Evolutionary conservation across 1,139 yeast species (phyloP).

Genomic region (Suhomyces bolitotheri): DNA sequence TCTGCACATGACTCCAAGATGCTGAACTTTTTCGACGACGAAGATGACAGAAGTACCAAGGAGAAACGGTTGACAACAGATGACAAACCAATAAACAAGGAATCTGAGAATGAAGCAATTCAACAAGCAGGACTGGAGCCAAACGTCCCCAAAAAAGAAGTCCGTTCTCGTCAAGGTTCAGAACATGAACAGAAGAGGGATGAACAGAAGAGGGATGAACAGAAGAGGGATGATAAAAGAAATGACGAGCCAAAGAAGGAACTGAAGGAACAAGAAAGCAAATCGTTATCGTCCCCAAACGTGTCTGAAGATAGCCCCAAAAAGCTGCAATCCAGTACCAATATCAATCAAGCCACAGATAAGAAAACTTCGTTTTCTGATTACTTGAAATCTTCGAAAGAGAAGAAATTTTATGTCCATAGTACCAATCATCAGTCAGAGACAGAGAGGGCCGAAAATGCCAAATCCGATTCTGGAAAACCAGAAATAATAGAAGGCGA

Average conservation of each 20-base stretch:
- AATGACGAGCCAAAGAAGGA: not conserved
- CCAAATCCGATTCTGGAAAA: not conserved
- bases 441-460: not conserved
- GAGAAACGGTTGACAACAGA: not conserved
- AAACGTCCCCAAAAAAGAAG: too few relatives aligned
- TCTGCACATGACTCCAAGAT: conserved; percentile 11
- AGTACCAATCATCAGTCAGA: not conserved
- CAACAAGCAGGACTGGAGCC: too few relatives aligned
- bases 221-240: too few relatives aligned
- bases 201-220: too few relatives aligned
- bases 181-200: too few relatives aligned
- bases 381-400: conserved; percentile 17
- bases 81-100: not conserved
- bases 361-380: conserved; percentile 18
- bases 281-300: too few relatives aligned
- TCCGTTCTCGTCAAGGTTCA: too few relatives aligned
- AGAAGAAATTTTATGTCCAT: conserved; percentile 11
- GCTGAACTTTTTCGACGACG: conserved; percentile 19
- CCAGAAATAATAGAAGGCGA: too few relatives aligned
- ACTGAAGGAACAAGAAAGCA: too few relatives aligned
- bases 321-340: too few relatives aligned
- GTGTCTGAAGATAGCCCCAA: too few relatives aligned
- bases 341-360: not conserved
- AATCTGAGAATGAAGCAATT: not conserved
- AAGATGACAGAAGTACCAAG: conserved; percentile 7